Percentiles rank a stretch among this genome's conserved stretches.
These are phyloP conservation scores for Nepenthes gracilis DNA, from an alignment of 148 eudicot genomes.

Conservation along the genomic window DNA sequence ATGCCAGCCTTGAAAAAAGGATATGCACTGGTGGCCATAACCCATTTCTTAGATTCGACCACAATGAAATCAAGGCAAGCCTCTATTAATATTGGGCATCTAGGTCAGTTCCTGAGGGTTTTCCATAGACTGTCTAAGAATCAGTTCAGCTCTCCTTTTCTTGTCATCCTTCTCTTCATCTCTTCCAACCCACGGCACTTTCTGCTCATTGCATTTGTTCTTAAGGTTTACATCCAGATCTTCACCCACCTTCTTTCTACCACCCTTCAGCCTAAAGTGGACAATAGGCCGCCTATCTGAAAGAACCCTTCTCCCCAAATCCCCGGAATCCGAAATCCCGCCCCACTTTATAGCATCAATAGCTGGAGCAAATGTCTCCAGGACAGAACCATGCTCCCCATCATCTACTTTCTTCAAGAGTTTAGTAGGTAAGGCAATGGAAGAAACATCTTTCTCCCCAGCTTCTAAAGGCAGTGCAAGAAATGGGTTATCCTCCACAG, in stretches of 20 bases:
- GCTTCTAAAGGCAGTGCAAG: constrained; percentile 32
- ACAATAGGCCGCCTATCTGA: constrained; percentile 42
- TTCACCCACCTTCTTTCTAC: constrained; percentile 54
- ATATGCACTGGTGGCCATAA: not conserved
- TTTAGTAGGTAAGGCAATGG: constrained; percentile 24
- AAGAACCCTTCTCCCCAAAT: constrained; percentile 24
- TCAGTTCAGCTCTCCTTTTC: constrained; percentile 71
- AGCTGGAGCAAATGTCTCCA: constrained; percentile 65
- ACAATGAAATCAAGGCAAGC: constrained; percentile 1
- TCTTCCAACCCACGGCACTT: constrained; percentile 24
- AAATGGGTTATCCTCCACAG: constrained; percentile 13
- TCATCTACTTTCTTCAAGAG: constrained; percentile 11
- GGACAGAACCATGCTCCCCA: constrained; percentile 33
- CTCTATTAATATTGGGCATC: constrained; percentile 18
- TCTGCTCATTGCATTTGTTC: constrained; percentile 18
- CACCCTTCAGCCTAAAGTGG: constrained; percentile 47
- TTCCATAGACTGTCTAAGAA: constrained; percentile 66
- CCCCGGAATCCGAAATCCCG: constrained; percentile 24
- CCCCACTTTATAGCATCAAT: constrained; percentile 49
- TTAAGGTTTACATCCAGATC: constrained; percentile 52
- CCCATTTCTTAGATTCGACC: too few relatives aligned
- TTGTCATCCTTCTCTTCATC: constrained; percentile 81
- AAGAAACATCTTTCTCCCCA: constrained; percentile 33
- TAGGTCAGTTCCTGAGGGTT: constrained; percentile 54
- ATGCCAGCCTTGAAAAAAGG: not conserved